phyloP scores from a whole-genome alignment of 805 yeast species.

The Metschnikowia peoriensis region DNA sequence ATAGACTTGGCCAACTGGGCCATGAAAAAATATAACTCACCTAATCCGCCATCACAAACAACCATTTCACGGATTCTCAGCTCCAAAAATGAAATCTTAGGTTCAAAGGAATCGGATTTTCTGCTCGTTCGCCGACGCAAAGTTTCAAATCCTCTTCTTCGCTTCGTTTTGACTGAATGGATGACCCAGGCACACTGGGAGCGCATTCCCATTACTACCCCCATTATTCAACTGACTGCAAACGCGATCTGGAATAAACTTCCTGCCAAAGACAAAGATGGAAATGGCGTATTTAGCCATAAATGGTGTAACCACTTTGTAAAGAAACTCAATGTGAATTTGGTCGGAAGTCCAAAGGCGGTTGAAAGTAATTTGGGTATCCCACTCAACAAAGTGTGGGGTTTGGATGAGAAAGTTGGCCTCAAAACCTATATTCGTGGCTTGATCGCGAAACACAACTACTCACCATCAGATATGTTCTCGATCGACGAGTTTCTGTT shows the following conservation, averaged over 20 bases:
- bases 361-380: conserved; percentile 30
- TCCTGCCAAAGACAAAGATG: conserved; percentile 54
- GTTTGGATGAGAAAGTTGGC: conserved; percentile 52
- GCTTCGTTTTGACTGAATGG: conserved; percentile 68
- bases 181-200: conserved; percentile 67
- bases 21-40: conserved; percentile 48
- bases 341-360: conserved; percentile 47
- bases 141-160: conserved; percentile 51
- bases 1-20: conserved; percentile 66
- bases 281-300: conserved; percentile 62
- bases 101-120: conserved; percentile 51
- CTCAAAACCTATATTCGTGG: conserved; percentile 43
- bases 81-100: conserved; percentile 51
- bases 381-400: conserved; percentile 53
- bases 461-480: conserved; percentile 52
- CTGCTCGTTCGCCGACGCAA: conserved; percentile 51
- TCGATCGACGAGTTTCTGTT: conserved; percentile 60
- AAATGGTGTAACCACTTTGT: conserved; percentile 57
- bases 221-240: conserved; percentile 62
- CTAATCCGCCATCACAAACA: conserved; percentile 62
- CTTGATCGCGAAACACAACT: conserved; percentile 30
- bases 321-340: conserved; percentile 49
- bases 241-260: conserved; percentile 60
- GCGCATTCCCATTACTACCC: conserved; percentile 61
- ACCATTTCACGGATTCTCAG: conserved; percentile 62